Conservation (phyloP, 1,284 basidiomycete species). For the Rhodotorula sp. region DNA sequence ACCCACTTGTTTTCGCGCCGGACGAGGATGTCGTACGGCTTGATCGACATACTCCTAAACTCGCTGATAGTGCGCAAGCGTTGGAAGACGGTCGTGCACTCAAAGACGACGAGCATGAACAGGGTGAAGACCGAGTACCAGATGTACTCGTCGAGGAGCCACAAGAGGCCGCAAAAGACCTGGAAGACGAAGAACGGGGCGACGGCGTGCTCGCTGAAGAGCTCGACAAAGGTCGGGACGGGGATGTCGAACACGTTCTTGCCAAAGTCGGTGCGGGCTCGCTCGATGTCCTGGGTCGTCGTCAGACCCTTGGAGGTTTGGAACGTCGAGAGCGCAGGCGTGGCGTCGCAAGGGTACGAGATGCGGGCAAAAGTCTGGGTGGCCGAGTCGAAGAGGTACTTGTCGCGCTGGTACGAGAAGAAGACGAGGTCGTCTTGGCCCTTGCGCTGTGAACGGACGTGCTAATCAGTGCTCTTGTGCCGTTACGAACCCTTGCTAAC, state of each 20-base stretch:
- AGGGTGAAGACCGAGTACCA: conserved; percentile 96
- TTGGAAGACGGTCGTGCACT: conserved; percentile 97
- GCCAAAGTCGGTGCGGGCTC: conserved; percentile 65
- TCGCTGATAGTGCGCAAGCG: conserved; percentile 84
- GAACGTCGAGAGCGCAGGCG: conserved; percentile 71
- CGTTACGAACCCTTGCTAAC: not conserved
- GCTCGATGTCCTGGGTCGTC: conserved; percentile 44
- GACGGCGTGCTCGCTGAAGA: conserved; percentile 89
- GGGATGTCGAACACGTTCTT: conserved; percentile 94
- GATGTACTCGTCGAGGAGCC: conserved; percentile 88
- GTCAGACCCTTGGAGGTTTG: conserved; percentile 58
- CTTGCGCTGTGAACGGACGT: conserved; percentile 41
- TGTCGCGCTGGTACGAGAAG: conserved; percentile 95
- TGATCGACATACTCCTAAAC: conserved; percentile 91
- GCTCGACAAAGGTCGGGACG: conserved; percentile 81
- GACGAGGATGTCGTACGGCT: conserved; percentile 78
- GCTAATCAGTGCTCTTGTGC: too few relatives aligned
- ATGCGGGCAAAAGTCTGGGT: conserved; percentile 74
- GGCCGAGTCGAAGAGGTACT: conserved; percentile 70
- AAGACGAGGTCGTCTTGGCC: conserved; percentile 65
- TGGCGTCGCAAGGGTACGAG: conserved; percentile 80
- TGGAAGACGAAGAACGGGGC: conserved; percentile 96
- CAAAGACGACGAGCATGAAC: conserved; percentile 95
- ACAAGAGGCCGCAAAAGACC: conserved; percentile 90
- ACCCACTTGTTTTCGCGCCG: conserved; percentile 78